Percentiles rank a stretch among this genome's conserved stretches.
Conservation (phyloP, 805 yeast genomes). For the Yarrowia keelungensis region DNA sequence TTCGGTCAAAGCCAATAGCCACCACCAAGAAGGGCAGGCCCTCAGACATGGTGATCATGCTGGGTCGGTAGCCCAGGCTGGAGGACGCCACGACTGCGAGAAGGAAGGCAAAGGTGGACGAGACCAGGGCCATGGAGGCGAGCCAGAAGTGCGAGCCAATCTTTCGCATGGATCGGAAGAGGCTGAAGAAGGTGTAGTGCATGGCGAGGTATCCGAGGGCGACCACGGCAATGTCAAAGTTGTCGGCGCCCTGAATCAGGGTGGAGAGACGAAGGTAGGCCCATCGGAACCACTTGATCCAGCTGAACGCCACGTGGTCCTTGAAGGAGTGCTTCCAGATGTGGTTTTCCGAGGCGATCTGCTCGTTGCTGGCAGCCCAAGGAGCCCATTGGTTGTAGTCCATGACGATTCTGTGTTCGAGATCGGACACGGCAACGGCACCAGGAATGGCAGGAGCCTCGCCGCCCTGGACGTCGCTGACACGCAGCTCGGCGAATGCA, state of each 20-base stretch:
- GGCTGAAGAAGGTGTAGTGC: conserved; percentile 79
- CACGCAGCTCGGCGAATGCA: conserved; percentile 43
- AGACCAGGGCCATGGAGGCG: conserved; percentile 75
- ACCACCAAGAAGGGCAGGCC: conserved; percentile 94
- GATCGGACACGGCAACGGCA: conserved; percentile 40
- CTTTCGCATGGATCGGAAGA: conserved; percentile 76
- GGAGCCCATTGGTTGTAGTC: conserved; percentile 45
- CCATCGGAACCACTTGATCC: conserved; percentile 51
- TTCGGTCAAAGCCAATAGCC: conserved; percentile 88
- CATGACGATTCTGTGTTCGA: conserved; percentile 43
- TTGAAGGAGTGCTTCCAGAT: conserved; percentile 43
- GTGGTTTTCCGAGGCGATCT: conserved; percentile 40
- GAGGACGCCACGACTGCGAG: conserved; percentile 73
- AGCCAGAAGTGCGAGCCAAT: conserved; percentile 90
- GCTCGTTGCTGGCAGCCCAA: conserved; percentile 47
- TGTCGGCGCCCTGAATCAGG: conserved; percentile 69
- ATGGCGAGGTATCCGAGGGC: conserved; percentile 83
- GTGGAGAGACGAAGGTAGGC: conserved; percentile 48
- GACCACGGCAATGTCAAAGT: conserved; percentile 81
- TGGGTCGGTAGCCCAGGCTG: conserved; percentile 64
- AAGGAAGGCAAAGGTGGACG: conserved; percentile 83
- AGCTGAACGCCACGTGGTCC: conserved; percentile 46
- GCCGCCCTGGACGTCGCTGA: conserved; percentile 43
- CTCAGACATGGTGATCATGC: conserved; percentile 79
- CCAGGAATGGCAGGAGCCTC: conserved; percentile 42